A percentile compares a stretch with the other conserved stretches of the same genome.
These are phyloP conservation scores for Acacia acuminata DNA, from an alignment of 306 rosid genomes.

Conservation along the genomic window DNA sequence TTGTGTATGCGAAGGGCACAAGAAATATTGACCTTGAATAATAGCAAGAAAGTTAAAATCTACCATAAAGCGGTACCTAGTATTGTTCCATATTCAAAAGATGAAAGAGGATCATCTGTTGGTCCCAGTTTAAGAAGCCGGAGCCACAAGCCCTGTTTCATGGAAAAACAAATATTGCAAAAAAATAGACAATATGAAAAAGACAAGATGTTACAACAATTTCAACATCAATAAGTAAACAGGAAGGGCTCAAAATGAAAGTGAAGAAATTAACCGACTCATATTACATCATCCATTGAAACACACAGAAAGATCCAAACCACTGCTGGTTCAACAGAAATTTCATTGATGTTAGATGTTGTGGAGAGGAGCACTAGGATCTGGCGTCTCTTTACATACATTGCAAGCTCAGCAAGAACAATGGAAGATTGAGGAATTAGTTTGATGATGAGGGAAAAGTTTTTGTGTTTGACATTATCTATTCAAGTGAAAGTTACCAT, in stretches of 20 bases:
- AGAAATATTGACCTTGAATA: slow-evolving; percentile 10
- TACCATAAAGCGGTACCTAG: slow-evolving; percentile 57
- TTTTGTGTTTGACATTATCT: neutral
- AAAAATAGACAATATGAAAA: neutral
- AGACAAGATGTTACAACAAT: slow-evolving; percentile 15
- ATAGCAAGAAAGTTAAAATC: slow-evolving; percentile 33
- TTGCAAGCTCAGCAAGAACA: slow-evolving; percentile 6
- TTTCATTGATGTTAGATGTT: neutral
- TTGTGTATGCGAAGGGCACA: slow-evolving; percentile 25
- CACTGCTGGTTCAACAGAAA: slow-evolving; percentile 1
- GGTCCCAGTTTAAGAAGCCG: slow-evolving; percentile 95
- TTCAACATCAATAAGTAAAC: neutral
- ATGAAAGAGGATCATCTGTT: slow-evolving; percentile 96
- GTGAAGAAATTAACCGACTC: slow-evolving; percentile 1
- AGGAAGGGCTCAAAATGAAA: neutral
- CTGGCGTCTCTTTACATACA: neutral
- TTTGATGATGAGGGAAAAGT: neutral
- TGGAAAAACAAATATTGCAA: slow-evolving; percentile 28
- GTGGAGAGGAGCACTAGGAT: neutral
- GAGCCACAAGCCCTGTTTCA: slow-evolving; percentile 87
- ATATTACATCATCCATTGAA: neutral
- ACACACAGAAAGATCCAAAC: neutral
- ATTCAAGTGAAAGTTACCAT: neutral
- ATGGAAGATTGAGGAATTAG: neutral
- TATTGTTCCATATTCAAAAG: slow-evolving; percentile 99